A percentile compares a stretch with the other conserved stretches of the same genome.
These are phyloP conservation scores for Micromonas pusilla DNA, from an alignment of 139 green algal species.

Conservation along the genomic window DNA sequence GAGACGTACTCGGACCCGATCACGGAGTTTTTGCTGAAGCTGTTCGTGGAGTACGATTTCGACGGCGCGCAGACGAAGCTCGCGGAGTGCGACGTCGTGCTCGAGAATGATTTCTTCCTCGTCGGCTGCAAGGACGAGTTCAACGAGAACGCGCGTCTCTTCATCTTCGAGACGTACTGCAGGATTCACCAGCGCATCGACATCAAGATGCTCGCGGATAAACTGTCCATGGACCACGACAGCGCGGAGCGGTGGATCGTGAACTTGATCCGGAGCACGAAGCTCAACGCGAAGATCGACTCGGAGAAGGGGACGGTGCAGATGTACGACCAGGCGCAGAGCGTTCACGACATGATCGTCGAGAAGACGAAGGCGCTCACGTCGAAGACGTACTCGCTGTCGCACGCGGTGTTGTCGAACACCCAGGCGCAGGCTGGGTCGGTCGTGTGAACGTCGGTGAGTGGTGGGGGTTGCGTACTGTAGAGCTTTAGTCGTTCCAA, in stretches of 20 bases:
- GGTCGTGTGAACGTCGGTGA: no score
- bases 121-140: conserved; percentile 78
- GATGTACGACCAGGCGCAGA: conserved; percentile 52
- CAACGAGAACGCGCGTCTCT: conserved; percentile 83
- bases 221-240: conserved; percentile 75
- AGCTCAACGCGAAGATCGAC: conserved; percentile 96
- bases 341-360: conserved; percentile 13
- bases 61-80: conserved; percentile 89
- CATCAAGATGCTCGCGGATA: conserved; percentile 75
- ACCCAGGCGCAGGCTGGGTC: background rate
- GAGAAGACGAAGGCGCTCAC: conserved; percentile 20
- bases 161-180: conserved; percentile 98
- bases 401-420: conserved; percentile 4
- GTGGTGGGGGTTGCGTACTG: no score
- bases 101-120: conserved; percentile 93
- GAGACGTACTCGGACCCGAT: conserved; percentile 55
- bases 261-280: conserved; percentile 83
- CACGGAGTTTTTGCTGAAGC: conserved; percentile 84
- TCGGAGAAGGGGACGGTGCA: conserved; percentile 84
- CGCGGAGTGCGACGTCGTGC: conserved; percentile 73
- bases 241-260: conserved; percentile 75
- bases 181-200: conserved; percentile 83
- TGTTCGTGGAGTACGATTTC: conserved; percentile 96
- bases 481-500: no score
- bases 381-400: conserved; percentile 1